Conservation (phyloP, 306 rosid genomes). For the Phaseolus lunatus region DNA sequence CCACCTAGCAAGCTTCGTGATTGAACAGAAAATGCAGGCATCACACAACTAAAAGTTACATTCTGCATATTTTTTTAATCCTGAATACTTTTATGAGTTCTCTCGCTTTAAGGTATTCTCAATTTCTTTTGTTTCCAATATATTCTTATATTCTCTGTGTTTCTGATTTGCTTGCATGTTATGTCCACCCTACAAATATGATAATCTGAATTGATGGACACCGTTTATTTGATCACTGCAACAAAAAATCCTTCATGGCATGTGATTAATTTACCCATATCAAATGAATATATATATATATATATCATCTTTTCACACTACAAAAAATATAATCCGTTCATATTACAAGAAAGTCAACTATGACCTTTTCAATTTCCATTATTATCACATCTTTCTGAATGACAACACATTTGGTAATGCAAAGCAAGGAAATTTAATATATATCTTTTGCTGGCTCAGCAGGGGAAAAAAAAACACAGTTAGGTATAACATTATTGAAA, state of each 20-base stretch:
- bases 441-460: no score
- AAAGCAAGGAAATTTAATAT: slow-evolving; percentile 69
- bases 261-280: background rate
- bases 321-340: slow-evolving; percentile 5
- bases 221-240: background rate
- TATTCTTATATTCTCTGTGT: background rate
- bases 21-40: slow-evolving; percentile 27
- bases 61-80: slow-evolving; percentile 3
- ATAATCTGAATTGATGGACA: slow-evolving; percentile 8
- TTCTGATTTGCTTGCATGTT: background rate
- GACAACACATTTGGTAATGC: slow-evolving; percentile 67
- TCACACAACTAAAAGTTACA: slow-evolving; percentile 16
- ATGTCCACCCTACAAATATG: background rate
- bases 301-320: slow-evolving; percentile 1
- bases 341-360: slow-evolving; percentile 15
- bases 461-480: no score
- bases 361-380: slow-evolving; percentile 24
- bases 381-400: slow-evolving; percentile 50
- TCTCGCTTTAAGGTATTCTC: background rate
- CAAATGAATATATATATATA: slow-evolving; percentile 7
- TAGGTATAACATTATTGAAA: no score
- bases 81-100: background rate
- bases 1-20: slow-evolving; percentile 32
- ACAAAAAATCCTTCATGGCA: background rate
- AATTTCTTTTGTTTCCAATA: background rate